Base-by-base conservation (phyloP, 352 stramenopile species). In the Phytophthora tentaculata region DNA sequence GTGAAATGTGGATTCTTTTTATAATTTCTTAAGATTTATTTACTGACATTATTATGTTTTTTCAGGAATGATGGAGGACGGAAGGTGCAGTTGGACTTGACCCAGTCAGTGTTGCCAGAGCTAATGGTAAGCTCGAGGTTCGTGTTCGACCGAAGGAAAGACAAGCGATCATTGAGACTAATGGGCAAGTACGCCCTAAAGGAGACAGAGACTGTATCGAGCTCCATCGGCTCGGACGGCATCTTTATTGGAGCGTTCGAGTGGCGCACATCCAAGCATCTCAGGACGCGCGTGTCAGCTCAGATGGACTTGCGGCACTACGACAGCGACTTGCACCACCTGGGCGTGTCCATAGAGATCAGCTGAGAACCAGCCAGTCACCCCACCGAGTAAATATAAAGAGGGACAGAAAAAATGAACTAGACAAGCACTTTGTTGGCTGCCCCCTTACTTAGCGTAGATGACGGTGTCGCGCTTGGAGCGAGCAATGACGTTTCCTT, bases 381-480 rank as follows among this genome's bases (percentile, higher is more conserved):
- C 22, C 12, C 24, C 35, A 22, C 41, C n/a, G 26, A 63, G 55
- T 70, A 73, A 75, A 73, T 75, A 76, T 71, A 73, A 79, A 61
- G 41, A 60, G 44, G 32, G 54, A 26, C 23, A 43, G 14, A 19
- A 43, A 62, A 49, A 50, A 50, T 17, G 5, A 50, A 26, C 22
- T 32, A 47, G 28, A 62, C 23, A 52, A n/a, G 28, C 28, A 32
- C 28, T 8, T n/a, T n/a, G n/a, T n/a, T n/a, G n/a, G n/a, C n/a
- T n/a, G n/a, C n/a, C n/a, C 5, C 13, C 19, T 78, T 76, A 95
- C 67, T 94, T 94, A 54, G 86, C 86, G 73, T 90, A 96, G 65
- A 96, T 94, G 63, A 96, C 85, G 3, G 88, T 96, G 73, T 96
- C 88, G 10, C 86, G 85, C 68, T 96, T 96, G 57, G 79, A 88